Evolutionary conservation across 2,329 filamentous ascomycete species (phyloP).

Genomic region (Rutstroemia sp.): DNA sequence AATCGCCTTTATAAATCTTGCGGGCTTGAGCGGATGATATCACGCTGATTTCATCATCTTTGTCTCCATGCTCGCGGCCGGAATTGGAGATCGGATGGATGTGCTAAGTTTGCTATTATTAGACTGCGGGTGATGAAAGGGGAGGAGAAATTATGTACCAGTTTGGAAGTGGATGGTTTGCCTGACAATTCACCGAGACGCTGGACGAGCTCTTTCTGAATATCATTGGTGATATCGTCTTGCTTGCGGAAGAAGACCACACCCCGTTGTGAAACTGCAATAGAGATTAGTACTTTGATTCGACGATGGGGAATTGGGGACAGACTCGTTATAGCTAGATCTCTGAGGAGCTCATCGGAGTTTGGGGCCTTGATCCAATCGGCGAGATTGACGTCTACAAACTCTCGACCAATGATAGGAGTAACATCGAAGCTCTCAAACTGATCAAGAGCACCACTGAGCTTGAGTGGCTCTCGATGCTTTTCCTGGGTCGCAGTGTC

Average conservation of each 20-base stretch:
- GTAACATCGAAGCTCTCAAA: slow-evolving; percentile 34
- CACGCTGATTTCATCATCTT: slow-evolving; percentile 55
- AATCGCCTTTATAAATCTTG: slow-evolving; percentile 40
- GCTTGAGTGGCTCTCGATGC: slow-evolving; percentile 24
- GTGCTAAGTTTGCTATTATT: slow-evolving; percentile 30
- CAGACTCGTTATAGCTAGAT: slow-evolving; percentile 40
- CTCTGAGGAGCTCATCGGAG: slow-evolving; percentile 39
- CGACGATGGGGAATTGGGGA: slow-evolving; percentile 9
- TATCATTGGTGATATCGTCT: slow-evolving; percentile 50
- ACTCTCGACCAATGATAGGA: slow-evolving; percentile 40
- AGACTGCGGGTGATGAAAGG: not conserved
- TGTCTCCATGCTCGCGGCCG: slow-evolving; percentile 43
- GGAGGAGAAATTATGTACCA: slow-evolving; percentile 23
- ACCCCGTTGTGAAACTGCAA: slow-evolving; percentile 56
- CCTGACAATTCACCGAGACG: slow-evolving; percentile 51
- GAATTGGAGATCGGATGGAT: slow-evolving; percentile 53
- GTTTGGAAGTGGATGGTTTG: slow-evolving; percentile 45
- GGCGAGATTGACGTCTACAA: slow-evolving; percentile 34
- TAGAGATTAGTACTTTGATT: not conserved
- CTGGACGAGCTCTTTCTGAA: slow-evolving; percentile 59
- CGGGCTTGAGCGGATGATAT: slow-evolving; percentile 52
- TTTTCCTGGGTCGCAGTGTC: not conserved
- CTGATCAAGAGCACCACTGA: slow-evolving; percentile 23
- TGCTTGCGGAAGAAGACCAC: slow-evolving; percentile 66
- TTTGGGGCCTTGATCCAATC: slow-evolving; percentile 41